These are phyloP conservation scores for Protomyces lactucae-debilis DNA, from an alignment of 1,139 yeast species.

Conservation along the genomic window DNA sequence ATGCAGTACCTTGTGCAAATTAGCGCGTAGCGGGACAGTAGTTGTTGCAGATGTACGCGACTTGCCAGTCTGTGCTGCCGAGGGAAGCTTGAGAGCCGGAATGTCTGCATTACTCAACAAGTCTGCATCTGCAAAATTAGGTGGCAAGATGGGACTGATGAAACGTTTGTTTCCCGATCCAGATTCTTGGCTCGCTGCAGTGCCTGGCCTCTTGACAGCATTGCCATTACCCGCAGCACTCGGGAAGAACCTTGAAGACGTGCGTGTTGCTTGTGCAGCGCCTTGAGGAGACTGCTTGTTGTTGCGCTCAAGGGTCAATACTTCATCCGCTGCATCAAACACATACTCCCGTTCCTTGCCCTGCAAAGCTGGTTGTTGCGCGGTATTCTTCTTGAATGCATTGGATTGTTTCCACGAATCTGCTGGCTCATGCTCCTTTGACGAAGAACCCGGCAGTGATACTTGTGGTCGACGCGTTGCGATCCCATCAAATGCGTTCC, in stretches of 20 bases:
- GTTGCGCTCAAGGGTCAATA: neutral
- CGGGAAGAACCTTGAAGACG: slow-evolving; percentile 23
- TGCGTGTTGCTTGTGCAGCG: slow-evolving; percentile 6
- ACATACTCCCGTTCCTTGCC: neutral
- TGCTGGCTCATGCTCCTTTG: neutral
- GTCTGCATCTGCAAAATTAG: neutral
- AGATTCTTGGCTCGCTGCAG: neutral
- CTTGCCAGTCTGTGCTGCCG: neutral
- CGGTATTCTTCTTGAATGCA: neutral
- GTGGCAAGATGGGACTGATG: neutral
- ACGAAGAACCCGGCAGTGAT: neutral
- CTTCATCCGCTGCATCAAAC: neutral
- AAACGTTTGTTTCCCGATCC: neutral
- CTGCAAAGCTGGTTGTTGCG: neutral
- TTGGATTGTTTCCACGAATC: neutral
- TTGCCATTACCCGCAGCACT: neutral
- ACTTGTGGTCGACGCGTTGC: neutral
- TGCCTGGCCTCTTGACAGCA: neutral
- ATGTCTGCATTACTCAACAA: neutral
- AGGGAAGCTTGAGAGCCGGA: neutral
- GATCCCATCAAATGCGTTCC: neutral
- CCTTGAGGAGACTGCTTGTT: slow-evolving; percentile 14
- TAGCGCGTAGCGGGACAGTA: neutral
- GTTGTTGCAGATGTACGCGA: neutral
- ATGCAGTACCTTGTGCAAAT: neutral